phyloP scores from a whole-genome alignment of 73 alveolate genomes.

The Durusdinium trenchii region DNA sequence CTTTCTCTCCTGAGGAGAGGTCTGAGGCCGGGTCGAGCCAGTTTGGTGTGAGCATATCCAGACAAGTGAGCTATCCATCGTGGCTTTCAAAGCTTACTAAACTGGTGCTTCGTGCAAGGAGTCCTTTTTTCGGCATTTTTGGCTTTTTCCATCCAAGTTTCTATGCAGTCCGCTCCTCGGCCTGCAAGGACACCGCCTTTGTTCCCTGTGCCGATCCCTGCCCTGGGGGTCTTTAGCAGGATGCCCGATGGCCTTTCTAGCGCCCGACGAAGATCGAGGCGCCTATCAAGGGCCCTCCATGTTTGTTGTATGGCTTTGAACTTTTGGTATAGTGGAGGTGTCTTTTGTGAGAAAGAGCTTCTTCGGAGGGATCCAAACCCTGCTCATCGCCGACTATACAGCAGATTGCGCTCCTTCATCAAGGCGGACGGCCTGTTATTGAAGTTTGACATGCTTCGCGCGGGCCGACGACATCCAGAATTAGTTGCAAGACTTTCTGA shows the following conservation, averaged over 20 bases:
- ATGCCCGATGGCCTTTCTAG: background rate
- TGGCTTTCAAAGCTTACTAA: too few species aligned
- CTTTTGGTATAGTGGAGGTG: background rate
- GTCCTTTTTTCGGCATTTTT: background rate
- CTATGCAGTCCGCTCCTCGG: background rate
- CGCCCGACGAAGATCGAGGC: background rate
- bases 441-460: background rate
- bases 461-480: background rate
- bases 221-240: background rate
- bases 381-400: background rate
- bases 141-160: background rate
- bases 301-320: background rate
- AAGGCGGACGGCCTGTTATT: background rate
- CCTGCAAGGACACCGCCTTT: background rate
- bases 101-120: background rate
- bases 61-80: too few species aligned
- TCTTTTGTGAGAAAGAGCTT: background rate
- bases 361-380: background rate
- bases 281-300: background rate
- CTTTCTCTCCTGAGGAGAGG: too few species aligned
- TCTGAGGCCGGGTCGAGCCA: too few species aligned
- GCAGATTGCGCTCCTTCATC: background rate
- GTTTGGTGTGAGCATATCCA: too few species aligned
- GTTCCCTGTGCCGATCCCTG: background rate
- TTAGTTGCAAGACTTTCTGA: background rate